phyloP scores from a whole-genome alignment of 2,329 filamentous ascomycete genomes.

The Pseudogymnoascus sp. region DNA sequence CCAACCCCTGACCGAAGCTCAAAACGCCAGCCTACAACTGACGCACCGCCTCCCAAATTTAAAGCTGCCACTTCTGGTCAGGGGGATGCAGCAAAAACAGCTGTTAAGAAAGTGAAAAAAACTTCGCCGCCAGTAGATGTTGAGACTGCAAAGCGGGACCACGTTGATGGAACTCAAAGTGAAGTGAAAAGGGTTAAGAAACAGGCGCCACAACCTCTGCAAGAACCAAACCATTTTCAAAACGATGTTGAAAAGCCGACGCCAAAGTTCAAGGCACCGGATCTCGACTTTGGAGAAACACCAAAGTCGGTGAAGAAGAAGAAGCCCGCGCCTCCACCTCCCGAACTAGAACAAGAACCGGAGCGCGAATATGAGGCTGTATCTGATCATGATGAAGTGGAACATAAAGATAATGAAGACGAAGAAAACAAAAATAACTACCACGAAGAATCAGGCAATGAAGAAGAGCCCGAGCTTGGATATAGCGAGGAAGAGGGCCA shows the following conservation, averaged over 20 bases:
- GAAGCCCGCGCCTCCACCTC: constrained; percentile 14
- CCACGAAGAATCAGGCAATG: background rate
- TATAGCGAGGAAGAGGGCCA: background rate
- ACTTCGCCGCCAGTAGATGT: background rate
- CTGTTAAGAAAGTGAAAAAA: background rate
- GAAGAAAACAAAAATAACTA: background rate
- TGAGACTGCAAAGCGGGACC: background rate
- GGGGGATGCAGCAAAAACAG: background rate
- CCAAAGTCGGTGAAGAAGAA: constrained; percentile 16
- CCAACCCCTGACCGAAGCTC: background rate
- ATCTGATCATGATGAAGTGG: background rate
- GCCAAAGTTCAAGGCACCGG: background rate
- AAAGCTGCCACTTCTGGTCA: background rate
- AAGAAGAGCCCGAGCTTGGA: background rate
- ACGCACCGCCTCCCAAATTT: background rate
- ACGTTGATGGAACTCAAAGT: background rate
- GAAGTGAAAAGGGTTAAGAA: background rate
- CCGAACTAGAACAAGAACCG: constrained; percentile 15
- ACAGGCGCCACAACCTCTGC: background rate
- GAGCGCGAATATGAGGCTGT: background rate
- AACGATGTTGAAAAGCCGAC: background rate
- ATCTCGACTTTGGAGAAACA: constrained; percentile 1
- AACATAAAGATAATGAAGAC: background rate
- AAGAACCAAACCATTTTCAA: background rate
- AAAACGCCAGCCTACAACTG: background rate